These are phyloP conservation scores for Claviceps purpurea DNA, from an alignment of 2,329 filamentous ascomycete genomes.

Conservation along the genomic window DNA sequence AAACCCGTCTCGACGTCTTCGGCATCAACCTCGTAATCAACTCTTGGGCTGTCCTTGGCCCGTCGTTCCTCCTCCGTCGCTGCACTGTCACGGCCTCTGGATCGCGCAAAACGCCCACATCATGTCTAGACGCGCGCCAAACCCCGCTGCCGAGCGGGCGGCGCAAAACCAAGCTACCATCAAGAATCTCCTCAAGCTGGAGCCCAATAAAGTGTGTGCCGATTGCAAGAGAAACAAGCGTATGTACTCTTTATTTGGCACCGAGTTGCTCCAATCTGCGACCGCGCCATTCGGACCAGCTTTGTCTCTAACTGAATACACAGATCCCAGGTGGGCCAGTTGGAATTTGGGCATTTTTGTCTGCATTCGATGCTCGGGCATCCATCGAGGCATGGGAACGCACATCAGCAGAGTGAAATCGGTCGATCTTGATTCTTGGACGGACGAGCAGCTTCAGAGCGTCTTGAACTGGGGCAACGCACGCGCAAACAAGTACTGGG, in stretches of 20 bases:
- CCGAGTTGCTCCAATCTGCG: not conserved
- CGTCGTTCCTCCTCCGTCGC: constrained; percentile 6
- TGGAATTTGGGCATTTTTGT: constrained; percentile 98
- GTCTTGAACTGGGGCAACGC: constrained; percentile 92
- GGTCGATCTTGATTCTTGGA: constrained; percentile 96
- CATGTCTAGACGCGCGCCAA: constrained; percentile 70
- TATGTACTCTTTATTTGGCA: constrained; percentile 29
- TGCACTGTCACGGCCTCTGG: not conserved
- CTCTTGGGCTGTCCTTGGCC: not conserved
- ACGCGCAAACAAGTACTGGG: constrained; percentile 98
- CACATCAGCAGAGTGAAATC: constrained; percentile 98
- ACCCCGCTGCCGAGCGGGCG: constrained; percentile 72
- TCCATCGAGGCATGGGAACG: constrained; percentile 96
- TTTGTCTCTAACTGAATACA: not conserved
- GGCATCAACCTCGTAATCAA: not conserved
- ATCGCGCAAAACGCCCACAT: constrained; percentile 8
- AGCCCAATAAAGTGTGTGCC: constrained; percentile 90
- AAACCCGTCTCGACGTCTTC: not conserved
- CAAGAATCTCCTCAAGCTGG: constrained; percentile 88
- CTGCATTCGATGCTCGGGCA: constrained; percentile 96
- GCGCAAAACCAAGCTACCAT: constrained; percentile 89
- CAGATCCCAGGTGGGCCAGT: constrained; percentile 96
- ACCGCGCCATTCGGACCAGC: constrained; percentile 2
- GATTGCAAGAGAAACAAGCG: constrained; percentile 99
- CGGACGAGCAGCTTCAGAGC: constrained; percentile 91